Evolutionary conservation across 2,329 filamentous ascomycete genomes (phyloP), one percentile per base, ranked within the genome.

Genomic region (Pseudogymnoascus sp.): DNA sequence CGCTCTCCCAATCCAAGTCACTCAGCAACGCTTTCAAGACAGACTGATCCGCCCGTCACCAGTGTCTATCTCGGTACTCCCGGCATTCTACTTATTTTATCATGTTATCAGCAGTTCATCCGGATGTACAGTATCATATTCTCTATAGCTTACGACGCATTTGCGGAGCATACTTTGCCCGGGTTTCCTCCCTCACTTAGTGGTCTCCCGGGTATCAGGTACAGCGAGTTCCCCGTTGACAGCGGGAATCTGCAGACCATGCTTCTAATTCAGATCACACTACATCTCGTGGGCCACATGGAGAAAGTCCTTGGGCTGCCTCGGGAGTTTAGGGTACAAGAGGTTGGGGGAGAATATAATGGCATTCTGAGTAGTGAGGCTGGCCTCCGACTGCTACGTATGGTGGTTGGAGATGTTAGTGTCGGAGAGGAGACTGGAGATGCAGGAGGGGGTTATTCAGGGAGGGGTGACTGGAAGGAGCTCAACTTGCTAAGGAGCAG

Each of bases 21-120:
- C 25, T 55, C 45, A 4, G 45, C 8, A 55, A 19, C 8, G 12
- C 9, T n/a, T 30, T 4, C 45, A 30, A 55, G 25, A 16, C 45
- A 14, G 14, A 25, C 25, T 19, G n/a, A 14, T 33, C 8, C 45
- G 25, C 45, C 45, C 9, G n/a, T 30, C 45, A 55, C 45, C n/a
- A 55, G 45, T 12, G 45, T 55, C 16, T 55, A 55, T 30, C 45
- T 55, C n/a, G 45, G 45, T n/a, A 55, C 25, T 55, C 25, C 45
- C n/a, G 45, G 45, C n/a, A 30, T 55, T 30, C 25, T 55, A 19
- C 45, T 55, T 19, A 55, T 55, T 5, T 19, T 55, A 33, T 55
- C 45, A 55, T 55, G 45, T 55, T 55, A 55, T 33, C 45, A 55
- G 45, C 45, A 55, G 25, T 55, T 55, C 6, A 55, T 55, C n/a